Evolutionary conservation across 805 yeast species (phyloP).

Genomic region (Citeromyces matritensis): DNA sequence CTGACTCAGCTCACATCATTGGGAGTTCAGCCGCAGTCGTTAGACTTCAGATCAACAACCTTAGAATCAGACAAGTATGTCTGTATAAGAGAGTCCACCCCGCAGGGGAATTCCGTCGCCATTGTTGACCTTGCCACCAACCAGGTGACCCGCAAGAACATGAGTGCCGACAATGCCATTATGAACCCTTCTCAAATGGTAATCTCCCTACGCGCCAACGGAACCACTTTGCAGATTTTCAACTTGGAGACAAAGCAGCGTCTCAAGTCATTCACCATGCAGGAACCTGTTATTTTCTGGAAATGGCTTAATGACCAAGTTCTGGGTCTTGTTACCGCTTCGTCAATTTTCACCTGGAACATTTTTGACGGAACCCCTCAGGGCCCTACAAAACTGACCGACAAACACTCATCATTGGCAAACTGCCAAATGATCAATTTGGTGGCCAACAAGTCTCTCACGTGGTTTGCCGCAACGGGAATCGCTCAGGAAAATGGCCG

Average conservation of each 20-base stretch:
- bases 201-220: constrained; percentile 89
- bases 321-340: constrained; percentile 75
- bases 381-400: constrained; percentile 72
- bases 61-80: constrained; percentile 87
- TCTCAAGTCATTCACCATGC: constrained; percentile 72
- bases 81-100: constrained; percentile 54
- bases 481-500: constrained; percentile 88
- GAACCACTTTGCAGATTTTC: constrained; percentile 90
- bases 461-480: constrained; percentile 94
- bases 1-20: constrained; percentile 75
- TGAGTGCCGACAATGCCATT: constrained; percentile 96
- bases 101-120: constrained; percentile 77
- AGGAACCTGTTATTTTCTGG: constrained; percentile 91
- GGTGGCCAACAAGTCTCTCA: constrained; percentile 61
- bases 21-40: constrained; percentile 73
- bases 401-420: constrained; percentile 66
- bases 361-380: constrained; percentile 67
- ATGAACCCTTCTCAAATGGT: constrained; percentile 87
- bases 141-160: constrained; percentile 74
- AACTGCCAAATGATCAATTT: constrained; percentile 85
- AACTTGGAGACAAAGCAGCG: constrained; percentile 79
- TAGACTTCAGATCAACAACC: constrained; percentile 89
- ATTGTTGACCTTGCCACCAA: constrained; percentile 79
- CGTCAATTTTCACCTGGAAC: constrained; percentile 66
- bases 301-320: constrained; percentile 68